Conservation (phyloP, 2,329 filamentous ascomycete genomes). For the Aspergillus ochraceoroseus region DNA sequence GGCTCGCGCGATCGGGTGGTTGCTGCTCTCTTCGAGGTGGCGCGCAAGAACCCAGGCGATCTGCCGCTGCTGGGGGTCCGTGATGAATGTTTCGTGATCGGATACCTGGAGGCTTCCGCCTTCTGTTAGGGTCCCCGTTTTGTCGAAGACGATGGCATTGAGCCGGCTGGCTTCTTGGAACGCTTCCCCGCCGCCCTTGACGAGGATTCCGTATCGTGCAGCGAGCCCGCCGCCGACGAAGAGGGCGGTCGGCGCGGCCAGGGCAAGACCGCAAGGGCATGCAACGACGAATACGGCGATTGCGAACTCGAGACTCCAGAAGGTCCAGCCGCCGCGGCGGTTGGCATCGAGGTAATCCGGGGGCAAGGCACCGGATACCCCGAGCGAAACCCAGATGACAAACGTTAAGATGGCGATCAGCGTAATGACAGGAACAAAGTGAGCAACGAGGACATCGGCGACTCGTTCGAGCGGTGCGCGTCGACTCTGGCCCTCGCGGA, state of each 20-base stretch:
- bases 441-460: constrained; percentile 46
- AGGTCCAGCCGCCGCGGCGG: constrained; percentile 48
- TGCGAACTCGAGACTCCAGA: constrained; percentile 58
- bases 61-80: constrained; percentile 32
- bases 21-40: constrained; percentile 55
- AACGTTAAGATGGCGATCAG: constrained; percentile 47
- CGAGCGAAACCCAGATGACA: constrained; percentile 45
- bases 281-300: constrained; percentile 84
- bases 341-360: constrained; percentile 49
- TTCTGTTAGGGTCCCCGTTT: constrained; percentile 76
- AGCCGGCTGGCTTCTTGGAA: constrained; percentile 78
- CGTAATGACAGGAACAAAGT: constrained; percentile 49
- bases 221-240: constrained; percentile 78
- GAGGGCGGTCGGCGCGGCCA: constrained; percentile 81
- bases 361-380: constrained; percentile 41
- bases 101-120: constrained; percentile 56
- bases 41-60: constrained; percentile 47
- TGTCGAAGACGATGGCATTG: constrained; percentile 79
- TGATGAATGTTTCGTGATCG: constrained; percentile 44
- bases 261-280: constrained; percentile 75
- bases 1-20: constrained; percentile 56
- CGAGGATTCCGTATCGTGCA: constrained; percentile 72
- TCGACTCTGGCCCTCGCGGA: constrained; percentile 48
- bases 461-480: constrained; percentile 47
- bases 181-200: constrained; percentile 77